Percentiles rank a stretch among this genome's conserved stretches.
These are phyloP conservation scores for Cercospora zeina DNA, from an alignment of 2,329 filamentous ascomycete genomes.

Conservation along the genomic window DNA sequence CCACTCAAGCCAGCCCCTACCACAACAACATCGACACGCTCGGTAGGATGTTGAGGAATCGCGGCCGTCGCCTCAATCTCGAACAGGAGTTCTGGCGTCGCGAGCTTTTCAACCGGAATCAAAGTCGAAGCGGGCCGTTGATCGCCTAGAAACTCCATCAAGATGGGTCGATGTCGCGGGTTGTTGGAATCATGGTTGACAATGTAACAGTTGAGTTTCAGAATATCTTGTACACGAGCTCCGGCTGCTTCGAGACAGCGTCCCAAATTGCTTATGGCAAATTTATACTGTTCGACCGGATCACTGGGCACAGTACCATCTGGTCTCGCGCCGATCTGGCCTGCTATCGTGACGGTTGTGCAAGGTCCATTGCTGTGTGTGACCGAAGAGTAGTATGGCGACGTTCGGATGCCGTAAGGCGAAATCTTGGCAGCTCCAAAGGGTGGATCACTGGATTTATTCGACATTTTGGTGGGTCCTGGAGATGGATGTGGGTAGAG, in stretches of 20 bases:
- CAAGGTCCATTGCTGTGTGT: constrained; percentile 23
- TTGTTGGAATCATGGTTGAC: constrained; percentile 32
- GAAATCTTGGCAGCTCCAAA: constrained; percentile 13
- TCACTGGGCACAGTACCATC: constrained; percentile 31
- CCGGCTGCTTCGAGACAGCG: constrained; percentile 32
- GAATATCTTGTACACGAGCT: constrained; percentile 30
- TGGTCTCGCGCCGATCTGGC: constrained; percentile 31
- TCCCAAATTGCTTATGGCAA: constrained; percentile 31
- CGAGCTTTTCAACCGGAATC: constrained; percentile 33
- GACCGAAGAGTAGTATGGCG: constrained; percentile 27
- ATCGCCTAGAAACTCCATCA: constrained; percentile 32
- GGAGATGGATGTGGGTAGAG: neutral
- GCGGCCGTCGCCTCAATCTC: constrained; percentile 35
- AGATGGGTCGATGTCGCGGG: constrained; percentile 26
- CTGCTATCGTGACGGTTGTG: constrained; percentile 29
- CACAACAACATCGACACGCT: constrained; percentile 37
- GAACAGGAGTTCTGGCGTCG: constrained; percentile 31
- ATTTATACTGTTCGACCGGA: constrained; percentile 29
- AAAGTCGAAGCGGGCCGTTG: constrained; percentile 34
- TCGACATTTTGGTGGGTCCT: neutral
- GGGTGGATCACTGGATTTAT: neutral
- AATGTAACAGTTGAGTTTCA: constrained; percentile 35
- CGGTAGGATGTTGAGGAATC: constrained; percentile 23
- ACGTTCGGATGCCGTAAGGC: constrained; percentile 27
- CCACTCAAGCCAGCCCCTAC: constrained; percentile 41